Base-by-base conservation (phyloP, 177 flowering plant species). In the Vitis hybrid region DNA sequence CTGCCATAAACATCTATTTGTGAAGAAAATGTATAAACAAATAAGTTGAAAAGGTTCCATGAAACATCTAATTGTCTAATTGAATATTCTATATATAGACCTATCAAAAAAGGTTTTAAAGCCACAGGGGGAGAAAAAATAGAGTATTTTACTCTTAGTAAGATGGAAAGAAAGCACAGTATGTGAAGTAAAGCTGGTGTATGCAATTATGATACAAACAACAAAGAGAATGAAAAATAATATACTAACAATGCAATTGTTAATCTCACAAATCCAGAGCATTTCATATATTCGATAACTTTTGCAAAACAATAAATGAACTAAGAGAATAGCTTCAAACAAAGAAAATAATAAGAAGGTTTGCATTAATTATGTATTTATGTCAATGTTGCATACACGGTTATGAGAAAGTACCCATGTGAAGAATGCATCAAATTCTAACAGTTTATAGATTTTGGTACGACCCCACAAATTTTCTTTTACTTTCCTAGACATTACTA, bases 1-100 rank as follows among this genome's bases (percentile, higher is more conserved):
- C 98, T 96, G 92, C 72, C 66, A 82, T 51, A 59, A 74, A 64
- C n/a, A 75, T 50, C 1, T 9, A 45, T 20, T 58, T 16, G 13
- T 29, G 48, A 60, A 59, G 48, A 57, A 18, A 22, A 6, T 10
- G n/a, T 11, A 55, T 26, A 74, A 55, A 62, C 19, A 62, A 33
- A 45, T 5, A 70, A 29, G 18, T 12, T 18, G 14, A 20, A 64
- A 49, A 16, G 8, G 13, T 50, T 48, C 45, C 13, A 20, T 13
- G 7, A 19, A 2, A 11, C 26, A 26, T 26, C 26, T 26, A 26
- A 26, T 26, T 26, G 26, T 22, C 10, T 45, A 1, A n/a, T 8
- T 12, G 26, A 45, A 26, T 56, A 22, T 20, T 33, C 45, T 26
- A 26, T 26, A 33, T 5, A 1, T 33, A 33, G 0, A 33, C 45